Evolutionary conservation across 1,284 basidiomycete genomes (phyloP).

Genomic region (Fistulinella cinereoalba): DNA sequence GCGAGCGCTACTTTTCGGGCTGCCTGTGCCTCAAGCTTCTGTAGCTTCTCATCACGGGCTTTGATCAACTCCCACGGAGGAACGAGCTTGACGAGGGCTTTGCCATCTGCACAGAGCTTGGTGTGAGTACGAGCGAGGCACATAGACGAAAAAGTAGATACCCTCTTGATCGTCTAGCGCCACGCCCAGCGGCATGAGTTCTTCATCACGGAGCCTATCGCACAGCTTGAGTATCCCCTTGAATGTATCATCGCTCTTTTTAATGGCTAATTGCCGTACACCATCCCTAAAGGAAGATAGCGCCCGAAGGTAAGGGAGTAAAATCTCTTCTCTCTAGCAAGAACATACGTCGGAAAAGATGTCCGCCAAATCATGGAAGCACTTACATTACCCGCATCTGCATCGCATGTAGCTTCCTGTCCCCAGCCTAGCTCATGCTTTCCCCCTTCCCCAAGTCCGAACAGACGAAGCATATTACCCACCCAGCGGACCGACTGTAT

Average conservation of each 20-base stretch:
- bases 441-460: slow-evolving; percentile 88
- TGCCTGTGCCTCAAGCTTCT: slow-evolving; percentile 70
- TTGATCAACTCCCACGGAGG: slow-evolving; percentile 80
- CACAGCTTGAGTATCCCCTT: slow-evolving; percentile 82
- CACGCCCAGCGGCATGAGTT: slow-evolving; percentile 90
- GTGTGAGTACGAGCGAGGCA: neutral
- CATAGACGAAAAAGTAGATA: slow-evolving; percentile 23
- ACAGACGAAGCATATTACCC: slow-evolving; percentile 89
- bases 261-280: slow-evolving; percentile 81
- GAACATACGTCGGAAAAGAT: neutral
- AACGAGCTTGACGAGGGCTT: slow-evolving; percentile 91
- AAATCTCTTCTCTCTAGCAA: slow-evolving; percentile 71
- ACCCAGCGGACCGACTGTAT: slow-evolving; percentile 81
- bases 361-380: slow-evolving; percentile 8
- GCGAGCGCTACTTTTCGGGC: slow-evolving; percentile 77
- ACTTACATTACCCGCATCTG: slow-evolving; percentile 55
- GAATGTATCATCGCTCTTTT: slow-evolving; percentile 58
- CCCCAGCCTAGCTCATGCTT: slow-evolving; percentile 71
- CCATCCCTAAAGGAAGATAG: slow-evolving; percentile 92
- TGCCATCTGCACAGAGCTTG: slow-evolving; percentile 62
- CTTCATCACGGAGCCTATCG: slow-evolving; percentile 88
- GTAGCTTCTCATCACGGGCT: slow-evolving; percentile 89
- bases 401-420: slow-evolving; percentile 44
- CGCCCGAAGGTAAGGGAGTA: slow-evolving; percentile 88
- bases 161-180: slow-evolving; percentile 97